Evolutionary conservation across 176 grass and related monocot genomes (phyloP).

Genomic region (Zea luxurians): DNA sequence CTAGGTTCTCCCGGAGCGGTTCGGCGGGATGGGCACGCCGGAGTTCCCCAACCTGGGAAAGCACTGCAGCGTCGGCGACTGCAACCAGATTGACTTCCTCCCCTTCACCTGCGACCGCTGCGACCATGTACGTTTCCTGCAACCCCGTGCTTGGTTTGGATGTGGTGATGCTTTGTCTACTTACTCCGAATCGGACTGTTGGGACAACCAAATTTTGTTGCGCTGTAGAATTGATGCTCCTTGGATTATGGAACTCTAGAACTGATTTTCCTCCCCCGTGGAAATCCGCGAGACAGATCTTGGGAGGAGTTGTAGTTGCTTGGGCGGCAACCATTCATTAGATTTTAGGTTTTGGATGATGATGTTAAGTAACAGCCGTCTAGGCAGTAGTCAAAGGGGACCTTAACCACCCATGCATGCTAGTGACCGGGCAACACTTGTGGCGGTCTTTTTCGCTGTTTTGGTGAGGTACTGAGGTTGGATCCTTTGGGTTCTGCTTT

Average conservation of each 20-base stretch:
- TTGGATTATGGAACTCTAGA: not conserved
- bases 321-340: not conserved
- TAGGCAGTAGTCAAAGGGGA: conserved; percentile 5
- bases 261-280: not conserved
- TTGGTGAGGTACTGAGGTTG: not conserved
- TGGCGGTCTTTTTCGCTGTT: not conserved
- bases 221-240: not conserved
- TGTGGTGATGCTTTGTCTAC: not conserved
- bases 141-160: not conserved
- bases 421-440: conserved; percentile 5
- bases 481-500: not conserved
- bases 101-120: conserved; percentile 98
- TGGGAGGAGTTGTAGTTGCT: not conserved
- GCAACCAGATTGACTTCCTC: conserved; percentile 91
- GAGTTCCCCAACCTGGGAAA: conserved; percentile 85
- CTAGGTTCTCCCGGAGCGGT: not conserved
- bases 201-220: not conserved
- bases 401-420: not conserved
- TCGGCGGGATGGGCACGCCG: conserved; percentile 71
- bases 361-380: not conserved
- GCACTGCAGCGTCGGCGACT: conserved; percentile 95
- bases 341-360: not conserved
- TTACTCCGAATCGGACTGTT: not conserved
- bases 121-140: conserved; percentile 53
- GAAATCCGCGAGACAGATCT: conserved; percentile 29